These are phyloP conservation scores for Diutina scorzettiae DNA, from an alignment of 1,139 yeast genomes.

Conservation along the genomic window DNA sequence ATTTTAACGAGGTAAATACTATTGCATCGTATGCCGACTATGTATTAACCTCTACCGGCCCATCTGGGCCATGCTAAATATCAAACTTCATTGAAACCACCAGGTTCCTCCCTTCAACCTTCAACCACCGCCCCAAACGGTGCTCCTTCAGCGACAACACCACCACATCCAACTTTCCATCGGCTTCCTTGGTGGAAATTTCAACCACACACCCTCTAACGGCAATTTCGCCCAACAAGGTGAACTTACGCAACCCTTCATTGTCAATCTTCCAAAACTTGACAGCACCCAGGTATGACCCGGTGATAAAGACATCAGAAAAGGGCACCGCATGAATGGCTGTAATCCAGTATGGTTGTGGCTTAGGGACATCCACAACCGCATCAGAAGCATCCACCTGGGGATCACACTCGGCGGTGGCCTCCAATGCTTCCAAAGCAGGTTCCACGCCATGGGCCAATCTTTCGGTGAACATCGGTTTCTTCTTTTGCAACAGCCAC, in stretches of 20 bases:
- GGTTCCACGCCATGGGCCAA: constrained; percentile 72
- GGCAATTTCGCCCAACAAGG: constrained; percentile 38
- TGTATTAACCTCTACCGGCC: too few relatives aligned
- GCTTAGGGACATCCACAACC: constrained; percentile 45
- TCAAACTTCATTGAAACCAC: constrained; percentile 3
- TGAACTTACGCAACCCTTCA: constrained; percentile 49
- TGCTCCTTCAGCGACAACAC: constrained; percentile 77
- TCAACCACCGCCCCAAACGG: constrained; percentile 75
- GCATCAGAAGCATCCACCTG: constrained; percentile 16
- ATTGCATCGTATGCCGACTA: too few relatives aligned
- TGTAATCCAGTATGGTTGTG: constrained; percentile 80
- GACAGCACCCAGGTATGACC: constrained; percentile 74
- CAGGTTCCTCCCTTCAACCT: constrained; percentile 16
- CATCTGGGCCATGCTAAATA: too few relatives aligned
- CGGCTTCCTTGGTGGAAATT: constrained; percentile 54
- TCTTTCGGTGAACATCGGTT: constrained; percentile 61
- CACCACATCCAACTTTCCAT: constrained; percentile 39
- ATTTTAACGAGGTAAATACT: too few relatives aligned
- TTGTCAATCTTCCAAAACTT: constrained; percentile 59
- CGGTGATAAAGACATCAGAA: constrained; percentile 72
- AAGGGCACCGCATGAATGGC: constrained; percentile 80
- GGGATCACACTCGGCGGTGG: constrained; percentile 56
- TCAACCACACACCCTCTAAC: constrained; percentile 65
- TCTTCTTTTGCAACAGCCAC: constrained; percentile 87
- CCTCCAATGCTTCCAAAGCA: constrained; percentile 29